phyloP scores from a whole-genome alignment of 73 alveolate species.

The Tetrahymena borealis region DNA sequence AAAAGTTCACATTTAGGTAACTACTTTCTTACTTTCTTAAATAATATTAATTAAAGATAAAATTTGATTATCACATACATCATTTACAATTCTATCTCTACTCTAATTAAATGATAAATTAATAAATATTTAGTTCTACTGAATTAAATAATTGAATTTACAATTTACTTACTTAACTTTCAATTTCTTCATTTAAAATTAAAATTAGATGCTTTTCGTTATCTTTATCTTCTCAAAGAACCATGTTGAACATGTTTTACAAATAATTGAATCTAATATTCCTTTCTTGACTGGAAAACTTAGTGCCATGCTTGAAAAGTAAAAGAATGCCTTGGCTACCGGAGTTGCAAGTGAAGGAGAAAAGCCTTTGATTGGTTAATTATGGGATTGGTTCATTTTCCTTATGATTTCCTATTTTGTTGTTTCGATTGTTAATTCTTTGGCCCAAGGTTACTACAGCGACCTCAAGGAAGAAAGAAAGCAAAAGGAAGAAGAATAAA shows the following conservation, averaged over 20 bases:
- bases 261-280: conserved; percentile 9
- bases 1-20: conserved; percentile 65
- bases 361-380: conserved; percentile 34
- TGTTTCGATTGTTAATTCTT: conserved; percentile 34
- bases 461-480: background rate
- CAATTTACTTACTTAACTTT: background rate
- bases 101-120: too few species aligned
- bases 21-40: background rate
- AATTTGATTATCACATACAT: too few species aligned
- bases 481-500: background rate
- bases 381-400: conserved; percentile 47
- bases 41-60: conserved; percentile 28
- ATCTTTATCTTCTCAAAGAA: conserved; percentile 64
- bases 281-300: conserved; percentile 50
- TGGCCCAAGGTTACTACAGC: background rate
- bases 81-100: background rate
- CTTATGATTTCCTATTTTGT: conserved; percentile 46
- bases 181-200: background rate
- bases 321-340: conserved; percentile 50
- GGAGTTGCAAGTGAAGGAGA: conserved; percentile 47
- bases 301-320: conserved; percentile 47
- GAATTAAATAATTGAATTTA: background rate
- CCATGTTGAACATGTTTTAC: conserved; percentile 48
- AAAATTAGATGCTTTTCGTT: conserved; percentile 19
- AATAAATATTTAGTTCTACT: background rate